phyloP scores from a whole-genome alignment of 2,329 filamentous ascomycete species.

The Nemania abortiva region DNA sequence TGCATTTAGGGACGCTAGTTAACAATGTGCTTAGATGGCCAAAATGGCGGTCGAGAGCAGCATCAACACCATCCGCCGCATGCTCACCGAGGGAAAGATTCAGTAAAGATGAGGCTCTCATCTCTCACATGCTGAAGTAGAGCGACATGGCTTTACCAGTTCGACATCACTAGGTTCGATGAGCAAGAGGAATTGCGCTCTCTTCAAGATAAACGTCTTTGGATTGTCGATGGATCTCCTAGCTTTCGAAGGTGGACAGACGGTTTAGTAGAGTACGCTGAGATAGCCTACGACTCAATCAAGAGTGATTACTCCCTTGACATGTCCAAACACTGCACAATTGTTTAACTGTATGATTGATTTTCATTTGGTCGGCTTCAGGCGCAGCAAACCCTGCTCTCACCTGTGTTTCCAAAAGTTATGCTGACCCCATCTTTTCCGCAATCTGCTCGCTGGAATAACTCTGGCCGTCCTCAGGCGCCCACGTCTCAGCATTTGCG shows the following conservation, averaged over 20 bases:
- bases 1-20: background rate
- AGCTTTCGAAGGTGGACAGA: conserved; percentile 1
- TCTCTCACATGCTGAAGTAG: background rate
- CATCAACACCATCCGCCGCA: conserved; percentile 48
- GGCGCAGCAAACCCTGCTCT: background rate
- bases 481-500: conserved; percentile 11
- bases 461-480: conserved; percentile 5
- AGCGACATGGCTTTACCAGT: conserved; percentile 1
- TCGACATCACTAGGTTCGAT: conserved; percentile 1
- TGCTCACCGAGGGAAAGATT: conserved; percentile 47
- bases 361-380: background rate
- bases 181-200: background rate
- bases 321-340: background rate
- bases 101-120: conserved; percentile 28
- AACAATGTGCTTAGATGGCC: conserved; percentile 42
- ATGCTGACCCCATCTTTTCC: conserved; percentile 29
- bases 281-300: conserved; percentile 25
- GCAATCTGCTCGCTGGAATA: conserved; percentile 30
- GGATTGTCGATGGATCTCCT: background rate
- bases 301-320: conserved; percentile 7
- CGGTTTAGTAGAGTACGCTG: conserved; percentile 12
- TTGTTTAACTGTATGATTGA: background rate
- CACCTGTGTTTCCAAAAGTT: background rate
- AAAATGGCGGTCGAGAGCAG: conserved; percentile 51
- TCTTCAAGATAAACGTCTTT: background rate